A percentile compares a stretch with the other conserved stretches of the same genome.
Conservation (phyloP, 1,284 basidiomycete genomes). For the Puccinia polysora region DNA sequence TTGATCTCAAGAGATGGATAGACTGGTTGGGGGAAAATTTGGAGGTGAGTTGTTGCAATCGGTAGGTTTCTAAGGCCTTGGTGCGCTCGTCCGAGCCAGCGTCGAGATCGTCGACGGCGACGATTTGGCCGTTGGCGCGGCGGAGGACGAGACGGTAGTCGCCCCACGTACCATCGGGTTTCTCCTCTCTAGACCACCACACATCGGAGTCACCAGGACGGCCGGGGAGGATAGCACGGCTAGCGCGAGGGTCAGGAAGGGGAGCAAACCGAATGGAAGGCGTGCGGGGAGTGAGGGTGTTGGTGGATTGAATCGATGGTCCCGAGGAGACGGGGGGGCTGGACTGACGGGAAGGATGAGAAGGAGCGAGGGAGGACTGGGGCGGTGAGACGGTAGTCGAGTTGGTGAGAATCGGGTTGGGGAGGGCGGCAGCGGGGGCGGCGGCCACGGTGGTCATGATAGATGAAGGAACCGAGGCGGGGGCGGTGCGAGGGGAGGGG, state of each 20-base stretch:
- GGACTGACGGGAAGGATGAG: not conserved
- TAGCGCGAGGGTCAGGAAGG: slow-evolving; percentile 27
- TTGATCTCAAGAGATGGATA: not conserved
- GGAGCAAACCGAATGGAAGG: slow-evolving; percentile 33
- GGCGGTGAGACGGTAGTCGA: too few relatives aligned
- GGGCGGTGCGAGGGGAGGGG: not conserved
- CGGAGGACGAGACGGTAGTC: slow-evolving; percentile 16
- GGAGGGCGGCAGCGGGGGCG: not conserved
- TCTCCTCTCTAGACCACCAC: slow-evolving; percentile 8
- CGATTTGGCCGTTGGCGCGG: not conserved
- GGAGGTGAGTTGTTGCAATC: not conserved
- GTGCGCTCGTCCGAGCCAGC: slow-evolving; percentile 3
- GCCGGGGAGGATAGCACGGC: not conserved
- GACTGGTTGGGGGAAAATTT: not conserved
- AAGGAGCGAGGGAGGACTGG: not conserved
- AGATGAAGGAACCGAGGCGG: not conserved
- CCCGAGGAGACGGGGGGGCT: not conserved
- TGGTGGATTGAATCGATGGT: too few relatives aligned
- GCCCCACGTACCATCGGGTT: slow-evolving; percentile 26
- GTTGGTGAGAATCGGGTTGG: too few relatives aligned
- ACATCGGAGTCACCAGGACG: not conserved
- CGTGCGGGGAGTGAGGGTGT: slow-evolving; percentile 9
- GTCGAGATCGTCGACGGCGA: slow-evolving; percentile 18
- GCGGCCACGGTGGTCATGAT: not conserved
- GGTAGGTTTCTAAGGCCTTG: slow-evolving; percentile 15